These are phyloP conservation scores for Brassica incana DNA, from an alignment of 345 rosid genomes.

Conservation along the genomic window DNA sequence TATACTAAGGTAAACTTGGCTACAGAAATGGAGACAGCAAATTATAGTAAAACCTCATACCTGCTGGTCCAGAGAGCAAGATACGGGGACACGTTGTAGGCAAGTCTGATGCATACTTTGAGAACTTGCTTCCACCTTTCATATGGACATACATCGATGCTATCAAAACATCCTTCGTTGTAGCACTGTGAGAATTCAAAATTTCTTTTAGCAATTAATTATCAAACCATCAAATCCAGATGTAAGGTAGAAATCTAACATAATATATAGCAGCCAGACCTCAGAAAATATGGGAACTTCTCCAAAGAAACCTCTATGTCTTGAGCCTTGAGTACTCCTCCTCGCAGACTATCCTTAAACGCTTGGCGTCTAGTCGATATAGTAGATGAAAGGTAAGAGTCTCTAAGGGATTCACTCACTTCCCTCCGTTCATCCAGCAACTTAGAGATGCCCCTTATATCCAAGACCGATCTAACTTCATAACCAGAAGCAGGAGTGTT, in stretches of 20 bases:
- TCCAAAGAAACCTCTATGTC: slow-evolving; percentile 76
- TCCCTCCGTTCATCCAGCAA: slow-evolving; percentile 62
- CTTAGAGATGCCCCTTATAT: slow-evolving; percentile 59
- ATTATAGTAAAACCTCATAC: slow-evolving; percentile 39
- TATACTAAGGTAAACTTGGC: background rate
- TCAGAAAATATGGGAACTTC: slow-evolving; percentile 78
- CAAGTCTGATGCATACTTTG: slow-evolving; percentile 71
- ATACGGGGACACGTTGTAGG: slow-evolving; percentile 81
- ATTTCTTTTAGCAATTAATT: slow-evolving; percentile 18
- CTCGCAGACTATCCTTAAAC: slow-evolving; percentile 65
- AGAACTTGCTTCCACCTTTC: slow-evolving; percentile 68
- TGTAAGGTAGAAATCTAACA: slow-evolving; percentile 2
- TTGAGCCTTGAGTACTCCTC: slow-evolving; percentile 64
- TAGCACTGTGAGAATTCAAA: slow-evolving; percentile 56
- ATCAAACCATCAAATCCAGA: slow-evolving; percentile 3
- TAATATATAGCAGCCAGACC: slow-evolving; percentile 50
- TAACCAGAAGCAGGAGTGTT: slow-evolving; percentile 54
- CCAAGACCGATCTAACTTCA: slow-evolving; percentile 69
- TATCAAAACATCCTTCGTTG: slow-evolving; percentile 83
- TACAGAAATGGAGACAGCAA: no score
- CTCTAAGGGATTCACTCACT: slow-evolving; percentile 53
- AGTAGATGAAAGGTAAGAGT: slow-evolving; percentile 49
- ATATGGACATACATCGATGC: slow-evolving; percentile 75
- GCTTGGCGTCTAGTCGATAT: slow-evolving; percentile 65
- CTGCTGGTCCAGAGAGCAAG: slow-evolving; percentile 94